Evolutionary conservation across 2,329 filamentous ascomycete species (phyloP).

Genomic region (Neofusicoccum sp.): DNA sequence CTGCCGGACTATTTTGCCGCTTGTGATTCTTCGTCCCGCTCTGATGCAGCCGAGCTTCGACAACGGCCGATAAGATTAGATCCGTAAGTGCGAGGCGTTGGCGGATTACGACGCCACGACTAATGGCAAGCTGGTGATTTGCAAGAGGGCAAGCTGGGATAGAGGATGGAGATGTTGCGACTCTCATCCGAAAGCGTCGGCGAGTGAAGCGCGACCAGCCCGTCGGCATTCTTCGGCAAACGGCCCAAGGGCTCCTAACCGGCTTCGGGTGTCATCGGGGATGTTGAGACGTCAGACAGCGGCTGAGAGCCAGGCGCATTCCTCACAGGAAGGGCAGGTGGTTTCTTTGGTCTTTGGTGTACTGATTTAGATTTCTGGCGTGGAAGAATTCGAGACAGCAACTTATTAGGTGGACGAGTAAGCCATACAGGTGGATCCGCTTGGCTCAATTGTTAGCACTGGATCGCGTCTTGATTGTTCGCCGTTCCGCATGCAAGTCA

Average conservation of each 20-base stretch:
- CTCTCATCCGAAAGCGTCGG: neutral
- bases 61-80: conserved; percentile 16
- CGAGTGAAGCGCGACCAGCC: neutral
- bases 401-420: too few relatives aligned
- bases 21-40: neutral
- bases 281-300: neutral
- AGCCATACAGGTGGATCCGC: too few relatives aligned
- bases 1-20: conserved; percentile 2
- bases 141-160: neutral
- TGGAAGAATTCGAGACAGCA: too few relatives aligned
- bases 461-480: too few relatives aligned
- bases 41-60: conserved; percentile 13
- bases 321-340: neutral
- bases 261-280: neutral
- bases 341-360: neutral
- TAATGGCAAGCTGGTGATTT: neutral
- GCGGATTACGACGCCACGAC: neutral
- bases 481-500: too few relatives aligned
- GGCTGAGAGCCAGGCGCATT: neutral
- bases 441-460: too few relatives aligned
- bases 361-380: too few relatives aligned
- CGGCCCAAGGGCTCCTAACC: neutral
- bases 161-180: neutral
- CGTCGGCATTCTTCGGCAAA: conserved; percentile 1
- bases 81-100: conserved; percentile 9